Percentiles rank a stretch among this genome's conserved stretches.
Conservation (phyloP, 441 rosid species). For the Jatropha podagrica region DNA sequence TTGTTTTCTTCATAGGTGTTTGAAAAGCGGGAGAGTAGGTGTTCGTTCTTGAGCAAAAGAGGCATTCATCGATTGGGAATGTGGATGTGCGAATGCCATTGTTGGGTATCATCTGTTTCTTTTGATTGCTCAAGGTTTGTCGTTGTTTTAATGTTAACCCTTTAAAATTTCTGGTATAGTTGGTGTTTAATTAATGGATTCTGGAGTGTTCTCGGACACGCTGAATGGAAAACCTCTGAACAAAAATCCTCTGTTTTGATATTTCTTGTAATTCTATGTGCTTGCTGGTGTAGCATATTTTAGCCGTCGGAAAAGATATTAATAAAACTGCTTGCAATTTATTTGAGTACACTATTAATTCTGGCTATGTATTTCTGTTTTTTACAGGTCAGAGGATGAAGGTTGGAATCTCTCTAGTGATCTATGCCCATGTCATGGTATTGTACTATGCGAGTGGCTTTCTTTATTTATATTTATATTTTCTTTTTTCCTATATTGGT, state of each 20-base stretch:
- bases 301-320: no score
- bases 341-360: not conserved
- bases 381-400: constrained; percentile 36
- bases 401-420: constrained; percentile 63
- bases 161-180: no score
- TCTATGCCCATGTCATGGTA: constrained; percentile 78
- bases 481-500: not conserved
- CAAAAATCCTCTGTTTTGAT: not conserved
- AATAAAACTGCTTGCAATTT: not conserved
- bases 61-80: constrained; percentile 62
- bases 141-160: not conserved
- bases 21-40: constrained; percentile 54
- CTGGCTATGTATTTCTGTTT: constrained; percentile 8
- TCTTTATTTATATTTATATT: not conserved
- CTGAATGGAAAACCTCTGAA: no score
- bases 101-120: constrained; percentile 33
- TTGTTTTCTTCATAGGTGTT: constrained; percentile 32
- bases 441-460: constrained; percentile 13
- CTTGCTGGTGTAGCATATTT: not conserved
- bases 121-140: constrained; percentile 39
- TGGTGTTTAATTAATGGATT: not conserved
- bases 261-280: constrained; percentile 1
- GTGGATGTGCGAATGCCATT: constrained; percentile 77
- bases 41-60: constrained; percentile 68
- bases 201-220: no score